A percentile compares a stretch with the other conserved stretches of the same genome.
These are phyloP conservation scores for Rasamsonia emersonii DNA, from an alignment of 2,329 filamentous ascomycete species.

Conservation along the genomic window DNA sequence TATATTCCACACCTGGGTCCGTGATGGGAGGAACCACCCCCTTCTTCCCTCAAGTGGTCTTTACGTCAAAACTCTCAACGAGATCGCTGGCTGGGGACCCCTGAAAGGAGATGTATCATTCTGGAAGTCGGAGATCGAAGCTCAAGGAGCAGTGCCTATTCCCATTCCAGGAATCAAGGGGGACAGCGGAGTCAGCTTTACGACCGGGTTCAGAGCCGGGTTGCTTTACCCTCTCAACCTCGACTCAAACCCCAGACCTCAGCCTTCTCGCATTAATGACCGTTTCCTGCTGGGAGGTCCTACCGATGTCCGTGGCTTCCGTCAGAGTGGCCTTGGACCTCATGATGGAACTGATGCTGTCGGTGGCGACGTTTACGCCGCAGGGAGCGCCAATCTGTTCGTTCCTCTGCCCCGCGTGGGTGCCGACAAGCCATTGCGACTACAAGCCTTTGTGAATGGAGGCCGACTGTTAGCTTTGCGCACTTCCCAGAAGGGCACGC, in stretches of 20 bases:
- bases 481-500: conserved; percentile 40
- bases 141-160: conserved; percentile 66
- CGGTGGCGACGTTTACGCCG: conserved; percentile 86
- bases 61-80: conserved; percentile 65
- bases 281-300: conserved; percentile 92
- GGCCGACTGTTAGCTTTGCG: conserved; percentile 74
- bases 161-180: conserved; percentile 59
- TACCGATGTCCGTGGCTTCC: conserved; percentile 90
- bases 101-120: conserved; percentile 88
- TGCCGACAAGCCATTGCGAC: conserved; percentile 70
- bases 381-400: conserved; percentile 76
- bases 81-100: conserved; percentile 79
- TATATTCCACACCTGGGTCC: conserved; percentile 69
- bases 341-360: conserved; percentile 78
- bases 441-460: conserved; percentile 87
- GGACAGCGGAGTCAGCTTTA: conserved; percentile 71
- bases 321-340: conserved; percentile 78
- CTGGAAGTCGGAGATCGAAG: conserved; percentile 81
- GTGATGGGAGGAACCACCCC: conserved; percentile 74
- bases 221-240: conserved; percentile 73
- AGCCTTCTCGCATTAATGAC: conserved; percentile 77
- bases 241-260: conserved; percentile 45
- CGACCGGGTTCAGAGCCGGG: conserved; percentile 71
- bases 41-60: conserved; percentile 78
- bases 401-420: conserved; percentile 76